A percentile compares a stretch with the other conserved stretches of the same genome.
Conservation (phyloP, 2,329 filamentous ascomycete genomes). For the Talaromyces sp. region DNA sequence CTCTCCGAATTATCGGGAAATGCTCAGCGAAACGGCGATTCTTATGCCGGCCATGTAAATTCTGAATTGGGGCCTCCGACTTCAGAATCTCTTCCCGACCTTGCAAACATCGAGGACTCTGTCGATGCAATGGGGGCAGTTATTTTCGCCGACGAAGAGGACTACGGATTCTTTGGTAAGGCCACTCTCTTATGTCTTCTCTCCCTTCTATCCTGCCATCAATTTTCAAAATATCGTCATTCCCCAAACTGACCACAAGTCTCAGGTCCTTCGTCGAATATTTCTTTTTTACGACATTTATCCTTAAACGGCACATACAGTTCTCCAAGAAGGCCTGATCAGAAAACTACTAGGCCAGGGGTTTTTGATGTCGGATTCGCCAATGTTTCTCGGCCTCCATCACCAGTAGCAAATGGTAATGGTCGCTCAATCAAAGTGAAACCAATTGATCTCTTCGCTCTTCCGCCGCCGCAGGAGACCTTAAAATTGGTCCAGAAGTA, state of each 20-base stretch:
- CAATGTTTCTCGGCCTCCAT: not conserved
- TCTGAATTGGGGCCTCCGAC: not conserved
- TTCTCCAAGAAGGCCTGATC: slow-evolving; percentile 2
- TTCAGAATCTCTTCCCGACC: not conserved
- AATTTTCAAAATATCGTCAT: not conserved
- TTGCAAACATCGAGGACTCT: slow-evolving; percentile 22
- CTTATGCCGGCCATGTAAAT: not conserved
- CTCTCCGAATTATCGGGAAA: not conserved
- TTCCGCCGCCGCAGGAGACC: slow-evolving; percentile 35
- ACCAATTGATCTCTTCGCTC: slow-evolving; percentile 30
- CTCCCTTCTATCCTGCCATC: not conserved
- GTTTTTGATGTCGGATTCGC: not conserved
- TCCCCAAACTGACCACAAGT: not conserved
- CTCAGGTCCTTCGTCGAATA: slow-evolving; percentile 44
- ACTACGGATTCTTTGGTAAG: slow-evolving; percentile 37
- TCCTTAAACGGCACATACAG: slow-evolving; percentile 27
- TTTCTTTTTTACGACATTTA: slow-evolving; percentile 42
- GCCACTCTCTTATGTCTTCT: not conserved
- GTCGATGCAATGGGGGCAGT: slow-evolving; percentile 35
- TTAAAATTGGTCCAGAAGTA: slow-evolving; percentile 36
- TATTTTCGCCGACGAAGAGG: slow-evolving; percentile 33
- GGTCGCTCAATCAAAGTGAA: not conserved
- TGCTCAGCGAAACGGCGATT: not conserved
- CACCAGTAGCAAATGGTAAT: not conserved
- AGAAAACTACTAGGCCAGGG: not conserved